Evolutionary conservation across 345 rosid species (phyloP), one percentile per base, ranked within the genome.

Genomic region (Ceriops decandra): DNA sequence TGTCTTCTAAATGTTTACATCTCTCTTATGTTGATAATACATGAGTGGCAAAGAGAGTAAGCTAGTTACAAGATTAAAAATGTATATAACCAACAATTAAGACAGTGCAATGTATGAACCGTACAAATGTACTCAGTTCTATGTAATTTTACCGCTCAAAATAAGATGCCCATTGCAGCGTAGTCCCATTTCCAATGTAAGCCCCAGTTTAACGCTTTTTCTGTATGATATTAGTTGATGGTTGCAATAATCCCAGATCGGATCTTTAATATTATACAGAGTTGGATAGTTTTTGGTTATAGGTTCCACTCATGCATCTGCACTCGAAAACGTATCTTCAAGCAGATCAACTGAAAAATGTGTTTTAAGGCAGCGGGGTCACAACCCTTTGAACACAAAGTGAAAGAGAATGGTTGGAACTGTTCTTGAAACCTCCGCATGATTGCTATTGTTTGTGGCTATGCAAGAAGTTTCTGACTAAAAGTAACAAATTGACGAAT

Each of bases 291-390:
- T 69, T 24, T 68, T 17, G 1, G 24, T 22, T 13, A 27, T 30
- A 3, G 32, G 7, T 59, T 26, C 60, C n/a, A 20, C 28, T 15
- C 8, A 84, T 75, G 83, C 91, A 46, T 86, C 85, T 83, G 96
- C 89, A 11, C 69, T 85, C 57, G 93, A 91, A 21, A 90, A 89
- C 74, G 85, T 85, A 24, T 85, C 91, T 65, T 91, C 93, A 0
- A 90, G 93, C 60, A 79, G 88, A 82, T 91, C 93, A 93, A 88
- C 20, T 88, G 82, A 17, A 91, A 85, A 70, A 69, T 91, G 74
- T 82, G 78, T 79, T 79, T 77, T 86, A 64, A 89, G 86, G 82
- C 86, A 1, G 15, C 90, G 5, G 74, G 88, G 56, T 76, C 87
- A 13, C 91, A 86, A 63, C 85, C 87, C 51, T 38, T 77, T 49